Evolutionary conservation across 2,329 filamentous ascomycete species (phyloP).

Genomic region (Penicillium aurantiogriseum): DNA sequence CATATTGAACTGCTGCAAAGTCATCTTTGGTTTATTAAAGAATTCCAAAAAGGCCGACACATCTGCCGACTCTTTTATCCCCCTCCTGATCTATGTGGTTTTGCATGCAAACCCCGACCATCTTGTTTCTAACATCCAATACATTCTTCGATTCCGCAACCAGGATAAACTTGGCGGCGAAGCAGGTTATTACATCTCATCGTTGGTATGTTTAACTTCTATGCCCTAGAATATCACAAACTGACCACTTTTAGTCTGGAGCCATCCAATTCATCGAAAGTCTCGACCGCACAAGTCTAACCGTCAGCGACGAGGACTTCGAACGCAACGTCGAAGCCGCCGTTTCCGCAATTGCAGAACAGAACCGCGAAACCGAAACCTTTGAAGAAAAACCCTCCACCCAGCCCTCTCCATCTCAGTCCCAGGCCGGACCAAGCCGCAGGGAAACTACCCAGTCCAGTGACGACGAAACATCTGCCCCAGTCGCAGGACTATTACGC

Average conservation of each 20-base stretch:
- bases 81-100: conserved; percentile 92
- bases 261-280: conserved; percentile 96
- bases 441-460: conserved; percentile 41
- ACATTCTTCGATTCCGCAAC: conserved; percentile 93
- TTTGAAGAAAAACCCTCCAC: conserved; percentile 39
- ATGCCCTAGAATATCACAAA: not conserved
- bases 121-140: conserved; percentile 95
- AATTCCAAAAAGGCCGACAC: conserved; percentile 85
- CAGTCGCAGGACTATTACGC: conserved; percentile 79
- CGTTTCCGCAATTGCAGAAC: conserved; percentile 92
- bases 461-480: conserved; percentile 67
- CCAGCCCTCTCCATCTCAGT: conserved; percentile 60
- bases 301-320: conserved; percentile 92
- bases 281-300: conserved; percentile 88
- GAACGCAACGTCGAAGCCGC: conserved; percentile 94
- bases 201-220: conserved; percentile 59
- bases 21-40: conserved; percentile 91
- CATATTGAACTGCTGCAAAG: conserved; percentile 97
- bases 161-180: conserved; percentile 97
- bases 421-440: conserved; percentile 51
- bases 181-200: conserved; percentile 96
- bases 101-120: conserved; percentile 93
- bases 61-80: conserved; percentile 94
- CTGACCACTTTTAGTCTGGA: conserved; percentile 50
- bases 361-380: conserved; percentile 64